Percentiles rank a stretch among this genome's conserved stretches.
Conservation (phyloP, 768 basidiomycete genomes). For the Russula emetica region DNA sequence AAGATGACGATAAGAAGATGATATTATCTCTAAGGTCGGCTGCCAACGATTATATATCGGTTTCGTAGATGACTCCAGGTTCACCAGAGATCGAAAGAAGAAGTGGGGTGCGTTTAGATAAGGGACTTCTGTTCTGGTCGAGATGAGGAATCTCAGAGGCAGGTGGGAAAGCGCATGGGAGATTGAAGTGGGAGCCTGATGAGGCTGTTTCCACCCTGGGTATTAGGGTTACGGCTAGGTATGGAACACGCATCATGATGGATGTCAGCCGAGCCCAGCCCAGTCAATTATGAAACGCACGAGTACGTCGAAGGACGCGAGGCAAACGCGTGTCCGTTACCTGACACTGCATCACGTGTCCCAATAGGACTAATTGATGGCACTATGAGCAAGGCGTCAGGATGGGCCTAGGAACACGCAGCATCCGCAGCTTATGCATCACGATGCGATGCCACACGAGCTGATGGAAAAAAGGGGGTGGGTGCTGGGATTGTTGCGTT, state of each 20-base stretch:
- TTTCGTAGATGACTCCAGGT: neutral
- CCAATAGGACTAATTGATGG: neutral
- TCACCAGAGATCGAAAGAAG: constrained; percentile 5
- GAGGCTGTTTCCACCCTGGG: constrained; percentile 17
- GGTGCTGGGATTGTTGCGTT: neutral
- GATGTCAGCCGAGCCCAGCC: constrained; percentile 7
- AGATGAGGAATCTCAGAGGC: neutral
- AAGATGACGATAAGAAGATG: constrained; percentile 6
- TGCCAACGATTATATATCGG: constrained; percentile 17
- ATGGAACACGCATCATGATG: constrained; percentile 8
- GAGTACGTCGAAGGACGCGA: constrained; percentile 16
- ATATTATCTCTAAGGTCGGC: constrained; percentile 5
- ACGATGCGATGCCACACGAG: neutral
- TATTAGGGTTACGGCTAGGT: constrained; percentile 14
- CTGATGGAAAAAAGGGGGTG: constrained; percentile 12
- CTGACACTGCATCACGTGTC: constrained; percentile 2
- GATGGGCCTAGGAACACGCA: neutral
- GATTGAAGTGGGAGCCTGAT: constrained; percentile 5
- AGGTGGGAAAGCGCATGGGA: constrained; percentile 9
- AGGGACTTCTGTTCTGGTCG: constrained; percentile 2
- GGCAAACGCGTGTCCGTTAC: constrained; percentile 19
- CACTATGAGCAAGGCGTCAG: neutral
- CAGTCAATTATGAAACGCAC: constrained; percentile 15
- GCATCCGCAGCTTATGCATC: constrained; percentile 2
- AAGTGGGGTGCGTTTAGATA: neutral